Base-by-base conservation (phyloP, 345 rosid species). In the Gossypioides kirkii region DNA sequence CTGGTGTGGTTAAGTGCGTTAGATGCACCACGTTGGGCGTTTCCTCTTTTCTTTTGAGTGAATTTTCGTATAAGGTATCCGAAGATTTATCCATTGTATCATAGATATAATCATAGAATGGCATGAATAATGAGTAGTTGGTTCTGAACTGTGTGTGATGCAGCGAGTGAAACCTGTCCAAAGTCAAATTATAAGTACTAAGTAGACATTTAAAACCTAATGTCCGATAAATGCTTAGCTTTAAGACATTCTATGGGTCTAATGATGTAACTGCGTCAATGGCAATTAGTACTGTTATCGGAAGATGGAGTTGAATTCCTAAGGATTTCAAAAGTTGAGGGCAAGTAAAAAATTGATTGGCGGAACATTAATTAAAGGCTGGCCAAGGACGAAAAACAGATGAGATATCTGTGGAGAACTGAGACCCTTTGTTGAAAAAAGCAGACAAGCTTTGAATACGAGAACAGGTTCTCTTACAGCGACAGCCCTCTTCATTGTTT, bases 91-190 rank as follows among this genome's bases (percentile, higher is more conserved):
- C 84, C 41, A 75, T 63, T n/a, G 87, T 85, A 1, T 81, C 82
- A 16, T 85, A 85, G 2, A 87, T 58, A 77, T 74, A 85, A 73
- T 87, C 87, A 16, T 87, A 87, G 8, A 87, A 9, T 7, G 90
- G 90, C 90, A 87, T 85, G 75, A 85, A 87, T 1, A 85, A 74
- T 1, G 84, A 83, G 70, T 85, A 87, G 74, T 87, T 87, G 12
- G 87, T 82, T 70, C 84, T 74, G 60, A 85, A 85, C 66, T 85
- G 88, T 0, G 85, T 87, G 59, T 87, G 90, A 72, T 87, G 87
- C 36, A 87, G 71, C 4, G 86, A 87, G 75, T 87, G 90, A 68
- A 71, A 87, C 53, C 91, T 82, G 76, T 5, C 9, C 36, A 41
- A 53, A 18, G 7, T 32, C 38, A 32, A 32, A 32, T 32, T 32